Evolutionary conservation across 176 grass and related monocot genomes (phyloP).

Genomic region (Carex scoparia): DNA sequence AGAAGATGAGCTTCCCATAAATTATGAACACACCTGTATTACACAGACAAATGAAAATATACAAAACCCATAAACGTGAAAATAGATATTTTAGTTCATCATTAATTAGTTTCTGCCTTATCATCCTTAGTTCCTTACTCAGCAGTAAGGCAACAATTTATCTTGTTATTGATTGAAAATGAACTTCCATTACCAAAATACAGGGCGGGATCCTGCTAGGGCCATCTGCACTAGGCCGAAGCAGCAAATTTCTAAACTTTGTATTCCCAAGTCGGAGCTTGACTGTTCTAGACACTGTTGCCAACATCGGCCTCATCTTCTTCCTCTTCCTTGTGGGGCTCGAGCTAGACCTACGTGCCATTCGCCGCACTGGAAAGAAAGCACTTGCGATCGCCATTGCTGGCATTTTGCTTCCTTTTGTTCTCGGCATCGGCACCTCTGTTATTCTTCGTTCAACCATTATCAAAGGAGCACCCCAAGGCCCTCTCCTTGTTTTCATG

Average conservation of each 20-base stretch:
- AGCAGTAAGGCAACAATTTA: no score
- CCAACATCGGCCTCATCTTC: slow-evolving; percentile 70
- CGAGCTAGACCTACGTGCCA: slow-evolving; percentile 54
- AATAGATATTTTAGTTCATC: no score
- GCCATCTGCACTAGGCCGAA: slow-evolving; percentile 65
- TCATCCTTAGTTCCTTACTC: no score
- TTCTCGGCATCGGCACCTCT: slow-evolving; percentile 49
- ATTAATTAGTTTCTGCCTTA: no score
- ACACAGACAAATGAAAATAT: no score
- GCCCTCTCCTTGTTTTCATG: slow-evolving; percentile 65
- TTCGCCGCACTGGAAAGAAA: slow-evolving; percentile 57
- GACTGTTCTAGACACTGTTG: slow-evolving; percentile 65
- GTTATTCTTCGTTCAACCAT: slow-evolving; percentile 50
- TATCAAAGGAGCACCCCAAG: slow-evolving; percentile 28
- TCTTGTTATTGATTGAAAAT: not conserved
- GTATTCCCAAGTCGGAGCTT: slow-evolving; percentile 58
- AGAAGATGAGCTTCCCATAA: no score
- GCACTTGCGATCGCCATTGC: slow-evolving; percentile 46
- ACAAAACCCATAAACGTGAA: no score
- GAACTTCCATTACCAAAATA: not conserved
- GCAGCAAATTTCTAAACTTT: slow-evolving; percentile 49
- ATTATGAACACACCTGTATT: no score
- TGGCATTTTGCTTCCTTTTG: slow-evolving; percentile 54
- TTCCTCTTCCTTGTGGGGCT: slow-evolving; percentile 85
- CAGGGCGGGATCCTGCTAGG: slow-evolving; percentile 72